Evolutionary conservation across 2,329 filamentous ascomycete genomes (phyloP), one percentile per base, ranked within the genome.

Genomic region (Grosmannia clavigera): DNA sequence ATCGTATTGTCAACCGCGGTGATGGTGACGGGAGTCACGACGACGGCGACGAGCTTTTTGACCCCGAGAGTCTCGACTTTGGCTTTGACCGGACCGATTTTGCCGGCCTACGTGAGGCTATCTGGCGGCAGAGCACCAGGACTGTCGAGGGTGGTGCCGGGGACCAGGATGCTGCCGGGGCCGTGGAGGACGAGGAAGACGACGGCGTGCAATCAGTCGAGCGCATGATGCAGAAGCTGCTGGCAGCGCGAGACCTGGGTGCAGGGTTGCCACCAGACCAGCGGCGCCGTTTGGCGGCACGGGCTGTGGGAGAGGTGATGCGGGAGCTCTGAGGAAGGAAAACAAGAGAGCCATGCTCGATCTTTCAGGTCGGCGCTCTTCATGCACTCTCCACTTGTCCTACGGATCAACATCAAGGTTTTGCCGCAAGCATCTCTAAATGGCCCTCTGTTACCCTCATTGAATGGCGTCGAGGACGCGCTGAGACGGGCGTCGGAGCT

Each of bases 221-320:
- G 66, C 72, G 73, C 58, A 81, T 87, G 78, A 85, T 87, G 81
- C 72, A 76, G 57, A 85, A 81, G 69, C 72, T 88, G 62, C 81
- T 83, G 70, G 82, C 82, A 1, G 81, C 81, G 10, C 72, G 77
- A 67, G 83, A 86, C 59, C 77, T 82, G 64, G 82, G 78, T 35
- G 78, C 80, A 14, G 81, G 80, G 10, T 68, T 87, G 69, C 76
- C 81, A 1, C 80, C 83, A 67, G 79, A 81, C 31, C 81, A 87
- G 71, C 76, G 82, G 65, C 81, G 77, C 69, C 77, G 76, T 62
- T 76, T 85, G 71, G 84, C 84, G 3, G 80, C 80, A 27, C 79
- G 79, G 65, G 83, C 83, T 0, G 82, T 87, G 3, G 76, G 75
- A 14, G 83, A 87, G 66, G 80, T 86, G 38, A 86, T 87, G 83